These are phyloP conservation scores for Vaccinium macrocarpon DNA, from an alignment of 148 eudicot genomes.

Conservation along the genomic window DNA sequence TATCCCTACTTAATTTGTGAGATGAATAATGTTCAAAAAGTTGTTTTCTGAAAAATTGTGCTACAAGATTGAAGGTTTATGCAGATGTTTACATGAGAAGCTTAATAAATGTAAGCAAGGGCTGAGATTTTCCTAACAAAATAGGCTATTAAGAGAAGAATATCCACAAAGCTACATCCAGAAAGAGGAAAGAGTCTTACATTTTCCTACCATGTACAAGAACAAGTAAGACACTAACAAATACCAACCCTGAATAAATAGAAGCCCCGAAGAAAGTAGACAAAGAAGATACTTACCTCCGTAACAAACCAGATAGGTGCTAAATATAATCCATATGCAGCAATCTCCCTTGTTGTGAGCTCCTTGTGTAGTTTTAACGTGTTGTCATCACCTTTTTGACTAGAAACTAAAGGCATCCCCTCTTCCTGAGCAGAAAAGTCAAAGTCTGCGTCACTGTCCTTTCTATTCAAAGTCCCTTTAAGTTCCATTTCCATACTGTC, in stretches of 20 bases:
- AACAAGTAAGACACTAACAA: not conserved
- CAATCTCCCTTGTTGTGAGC: slow-evolving; percentile 69
- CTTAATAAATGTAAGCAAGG: not conserved
- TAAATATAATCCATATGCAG: slow-evolving; percentile 70
- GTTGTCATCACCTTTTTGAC: slow-evolving; percentile 28
- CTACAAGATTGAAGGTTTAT: not conserved
- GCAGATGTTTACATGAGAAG: not conserved
- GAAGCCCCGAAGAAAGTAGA: not conserved
- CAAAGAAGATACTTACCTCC: slow-evolving; percentile 52
- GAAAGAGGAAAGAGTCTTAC: not conserved
- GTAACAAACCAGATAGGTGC: slow-evolving; percentile 97
- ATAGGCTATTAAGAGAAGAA: not conserved
- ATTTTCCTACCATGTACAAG: slow-evolving; percentile 3
- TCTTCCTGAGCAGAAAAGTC: slow-evolving; percentile 58
- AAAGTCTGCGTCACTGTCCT: slow-evolving; percentile 58
- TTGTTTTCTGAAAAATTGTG: not conserved
- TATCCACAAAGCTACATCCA: not conserved
- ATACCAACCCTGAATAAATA: not conserved
- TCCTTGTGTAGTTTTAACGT: slow-evolving; percentile 43
- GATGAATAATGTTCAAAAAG: not conserved
- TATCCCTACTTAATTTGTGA: not conserved
- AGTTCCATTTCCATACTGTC: slow-evolving; percentile 65
- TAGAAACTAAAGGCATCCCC: slow-evolving; percentile 50
- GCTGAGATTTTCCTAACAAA: not conserved
- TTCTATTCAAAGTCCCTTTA: slow-evolving; percentile 44